Evolutionary conservation across 2,329 filamentous ascomycete species (phyloP).

Genomic region (Aspergillus sp.): DNA sequence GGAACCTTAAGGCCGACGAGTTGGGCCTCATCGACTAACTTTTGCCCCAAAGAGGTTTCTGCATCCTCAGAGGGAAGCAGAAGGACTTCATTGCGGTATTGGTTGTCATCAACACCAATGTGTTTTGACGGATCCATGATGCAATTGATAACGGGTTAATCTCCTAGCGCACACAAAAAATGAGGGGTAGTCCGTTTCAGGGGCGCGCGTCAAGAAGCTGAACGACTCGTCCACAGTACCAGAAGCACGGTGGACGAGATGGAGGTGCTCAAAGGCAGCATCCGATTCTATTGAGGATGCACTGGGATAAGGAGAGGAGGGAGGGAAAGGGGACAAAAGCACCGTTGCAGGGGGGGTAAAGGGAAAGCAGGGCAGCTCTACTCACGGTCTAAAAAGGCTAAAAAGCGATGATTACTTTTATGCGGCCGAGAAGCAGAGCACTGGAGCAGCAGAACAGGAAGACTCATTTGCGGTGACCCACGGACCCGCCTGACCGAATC

Average conservation of each 20-base stretch:
- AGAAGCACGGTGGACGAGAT: conserved; percentile 27
- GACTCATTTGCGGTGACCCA: no score
- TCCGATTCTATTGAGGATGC: conserved; percentile 16
- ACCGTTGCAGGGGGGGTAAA: conserved; percentile 4
- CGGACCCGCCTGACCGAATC: no score
- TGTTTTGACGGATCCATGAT: conserved; percentile 17
- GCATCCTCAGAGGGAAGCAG: conserved; percentile 26
- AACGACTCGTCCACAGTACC: conserved; percentile 27
- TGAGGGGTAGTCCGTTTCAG: conserved; percentile 4
- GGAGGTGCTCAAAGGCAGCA: conserved; percentile 22
- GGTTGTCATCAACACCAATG: conserved; percentile 27
- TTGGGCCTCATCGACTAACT: conserved; percentile 33
- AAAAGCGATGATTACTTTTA: not conserved
- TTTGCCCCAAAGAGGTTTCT: conserved; percentile 34
- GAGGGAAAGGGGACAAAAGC: not conserved
- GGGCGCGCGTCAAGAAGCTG: conserved; percentile 5
- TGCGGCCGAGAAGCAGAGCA: no score
- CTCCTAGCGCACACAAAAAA: not conserved
- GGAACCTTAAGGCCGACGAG: conserved; percentile 33
- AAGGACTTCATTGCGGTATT: conserved; percentile 35
- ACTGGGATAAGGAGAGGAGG: conserved; percentile 2
- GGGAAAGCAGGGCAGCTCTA: conserved; percentile 2
- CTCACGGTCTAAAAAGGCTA: not conserved
- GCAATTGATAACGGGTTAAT: conserved; percentile 7
- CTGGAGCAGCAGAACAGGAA: no score